Base-by-base conservation (phyloP, 2,329 filamentous ascomycete genomes). In the Ascochyta lentis region DNA sequence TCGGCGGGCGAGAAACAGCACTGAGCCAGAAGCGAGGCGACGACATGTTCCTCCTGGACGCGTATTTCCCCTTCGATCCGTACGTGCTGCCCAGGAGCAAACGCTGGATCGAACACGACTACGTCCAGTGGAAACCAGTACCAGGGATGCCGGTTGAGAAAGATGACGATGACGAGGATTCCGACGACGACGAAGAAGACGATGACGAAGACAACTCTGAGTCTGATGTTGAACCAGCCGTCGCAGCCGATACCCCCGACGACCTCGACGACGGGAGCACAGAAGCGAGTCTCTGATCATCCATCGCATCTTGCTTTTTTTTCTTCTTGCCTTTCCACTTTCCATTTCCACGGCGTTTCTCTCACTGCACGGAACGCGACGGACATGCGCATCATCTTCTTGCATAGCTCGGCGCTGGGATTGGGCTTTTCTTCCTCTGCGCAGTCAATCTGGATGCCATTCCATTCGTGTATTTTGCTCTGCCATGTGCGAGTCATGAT, bases 51-150 rank as follows among this genome's bases (percentile, higher is more conserved):
- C 89, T 96, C 75, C 83, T 99, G 1, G 93, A 98, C 65, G 90
- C 92, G 0, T 97, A 96, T 74, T 99, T 98, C 70, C 95, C 95
- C 0, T 99, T 99, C 69, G 95, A 99, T 72, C 96, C 96, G 2
- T 99, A 98, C 75, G 89, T 94, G 68, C 80, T 99, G 45, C 93
- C 93, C 0, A 81, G 87, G 64, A 97, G 93, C 74, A 92, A 90
- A 76, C 84, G 87, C 56, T 98, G 95, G 96, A 79, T 99, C 12
- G 89, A 92, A 59, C 83, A 85, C 1, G 74, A 76, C 35, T 77
- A 77, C 51, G 69, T 75, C 10, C 60, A 72, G 54, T 77, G 73
- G 73, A 73, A 68, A 26, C 66, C 69, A 1, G 69, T 77, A 37
- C 73, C 73, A 4, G 74, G 73, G 4, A 74, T 76, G 52, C 76